Base-by-base conservation (phyloP, 768 basidiomycete species). In the Gloeostereum incarnatum region DNA sequence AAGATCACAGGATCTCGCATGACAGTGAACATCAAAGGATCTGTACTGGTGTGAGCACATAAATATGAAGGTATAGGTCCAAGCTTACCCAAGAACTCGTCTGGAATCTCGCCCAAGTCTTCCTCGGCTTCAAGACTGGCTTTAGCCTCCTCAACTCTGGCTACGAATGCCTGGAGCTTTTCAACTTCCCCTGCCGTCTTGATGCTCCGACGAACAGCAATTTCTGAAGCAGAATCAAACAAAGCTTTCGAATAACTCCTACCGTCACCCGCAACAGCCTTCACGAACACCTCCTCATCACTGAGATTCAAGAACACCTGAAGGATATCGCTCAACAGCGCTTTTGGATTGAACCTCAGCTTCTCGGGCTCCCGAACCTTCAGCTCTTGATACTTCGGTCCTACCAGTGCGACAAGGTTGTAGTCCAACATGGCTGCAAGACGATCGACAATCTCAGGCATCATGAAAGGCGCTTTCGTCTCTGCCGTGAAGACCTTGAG, bases 401-500 rank as follows among this genome's bases (percentile, higher is more conserved):
- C 96, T 31, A 81, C 88, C 17, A 99, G 76, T 2, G 80, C 81
- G 35, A 82, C 78, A 14, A 99, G 68, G 52, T 98, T 97, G 62
- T 92, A 91, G 54, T 96, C 88, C 50, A 99, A 61, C 87, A 96
- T 97, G 1, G 93, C 93, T 3, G 96, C 96, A 11, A 99, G 71
- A 24, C 86, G 77, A 56, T 93, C 84, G 36, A 98, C 88, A 33
- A 99, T 97, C 60, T 99, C 96, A 6, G 87, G 83, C 60, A 89
- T 84, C 76, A 96, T 85, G 61, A 97, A 99, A 0, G 96, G 93
- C 19, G 68, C 74, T 54, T 85, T 90, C 0, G 90, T 87, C 55
- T 94, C 86, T 0, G 81, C 85, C 1, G 94, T 94, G 63, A 98
- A 92, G 38, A 87, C 71, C 54, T 88, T 89, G 49, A 99, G 73